phyloP scores from a whole-genome alignment of 352 stramenopile species.

The Pythium sp. region DNA sequence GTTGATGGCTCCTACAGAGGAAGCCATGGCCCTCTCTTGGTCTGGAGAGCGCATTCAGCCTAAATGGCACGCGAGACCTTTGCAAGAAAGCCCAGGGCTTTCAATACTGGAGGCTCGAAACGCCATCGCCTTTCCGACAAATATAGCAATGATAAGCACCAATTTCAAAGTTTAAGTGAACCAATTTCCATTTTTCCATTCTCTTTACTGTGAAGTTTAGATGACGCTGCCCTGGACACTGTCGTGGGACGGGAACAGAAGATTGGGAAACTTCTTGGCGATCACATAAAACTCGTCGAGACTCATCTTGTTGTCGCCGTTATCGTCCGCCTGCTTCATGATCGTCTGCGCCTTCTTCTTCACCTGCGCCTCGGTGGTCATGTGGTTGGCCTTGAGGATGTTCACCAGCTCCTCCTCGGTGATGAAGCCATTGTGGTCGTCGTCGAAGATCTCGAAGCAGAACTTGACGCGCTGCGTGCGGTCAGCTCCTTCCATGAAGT shows the following conservation, averaged over 20 bases:
- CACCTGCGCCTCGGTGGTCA: conserved; percentile 76
- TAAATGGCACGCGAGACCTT: neutral
- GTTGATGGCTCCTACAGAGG: neutral
- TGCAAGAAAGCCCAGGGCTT: neutral
- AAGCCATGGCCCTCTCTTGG: neutral
- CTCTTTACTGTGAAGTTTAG: neutral
- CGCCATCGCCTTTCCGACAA: neutral
- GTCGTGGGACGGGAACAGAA: conserved; percentile 81
- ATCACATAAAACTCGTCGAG: conserved; percentile 86
- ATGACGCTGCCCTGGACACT: conserved; percentile 6
- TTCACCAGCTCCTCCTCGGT: conserved; percentile 88
- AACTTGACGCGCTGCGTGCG: conserved; percentile 88
- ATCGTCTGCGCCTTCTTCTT: conserved; percentile 86
- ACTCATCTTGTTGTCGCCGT: conserved; percentile 74
- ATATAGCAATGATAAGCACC: neutral
- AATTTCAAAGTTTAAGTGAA: neutral
- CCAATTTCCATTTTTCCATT: neutral
- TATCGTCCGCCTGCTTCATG: conserved; percentile 76
- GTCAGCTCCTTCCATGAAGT: conserved; percentile 79
- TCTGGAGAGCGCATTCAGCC: neutral
- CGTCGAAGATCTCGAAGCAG: conserved; percentile 94
- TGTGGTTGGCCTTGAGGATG: conserved; percentile 90
- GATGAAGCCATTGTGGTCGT: conserved; percentile 91
- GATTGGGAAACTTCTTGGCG: conserved; percentile 88
- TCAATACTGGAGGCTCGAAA: neutral